phyloP scores from a whole-genome alignment of 257 asterid genomes.

The Linderniella brevidens region DNA sequence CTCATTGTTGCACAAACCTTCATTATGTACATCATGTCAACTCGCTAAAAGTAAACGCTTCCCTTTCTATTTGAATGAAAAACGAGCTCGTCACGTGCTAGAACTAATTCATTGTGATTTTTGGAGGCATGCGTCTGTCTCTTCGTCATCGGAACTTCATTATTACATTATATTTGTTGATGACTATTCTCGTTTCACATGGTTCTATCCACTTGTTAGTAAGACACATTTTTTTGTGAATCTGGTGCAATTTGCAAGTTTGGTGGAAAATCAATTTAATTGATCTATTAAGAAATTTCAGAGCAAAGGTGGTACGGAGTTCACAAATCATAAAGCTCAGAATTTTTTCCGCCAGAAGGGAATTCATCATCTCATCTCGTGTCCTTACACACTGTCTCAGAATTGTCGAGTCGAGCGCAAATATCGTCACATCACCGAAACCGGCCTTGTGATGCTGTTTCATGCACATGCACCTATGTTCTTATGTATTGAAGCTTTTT shows the following conservation, averaged over 20 bases:
- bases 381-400: background rate
- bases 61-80: background rate
- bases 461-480: background rate
- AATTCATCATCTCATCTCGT: background rate
- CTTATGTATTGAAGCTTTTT: background rate
- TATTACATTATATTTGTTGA: background rate
- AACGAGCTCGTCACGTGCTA: background rate
- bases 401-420: background rate
- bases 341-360: background rate
- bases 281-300: background rate
- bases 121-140: background rate
- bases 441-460: background rate
- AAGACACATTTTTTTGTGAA: background rate
- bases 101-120: background rate
- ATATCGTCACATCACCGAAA: background rate
- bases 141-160: too few species aligned
- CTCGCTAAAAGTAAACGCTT: background rate
- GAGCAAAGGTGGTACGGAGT: background rate
- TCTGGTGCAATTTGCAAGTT: background rate
- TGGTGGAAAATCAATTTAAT: slow-evolving; percentile 2
- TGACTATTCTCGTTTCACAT: background rate
- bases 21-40: background rate
- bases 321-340: background rate
- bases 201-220: background rate
- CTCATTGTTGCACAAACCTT: background rate